Percentiles rank a stretch among this genome's conserved stretches.
phyloP scores from a whole-genome alignment of 2,329 filamentous ascomycete genomes.

The Curvularia sp. region DNA sequence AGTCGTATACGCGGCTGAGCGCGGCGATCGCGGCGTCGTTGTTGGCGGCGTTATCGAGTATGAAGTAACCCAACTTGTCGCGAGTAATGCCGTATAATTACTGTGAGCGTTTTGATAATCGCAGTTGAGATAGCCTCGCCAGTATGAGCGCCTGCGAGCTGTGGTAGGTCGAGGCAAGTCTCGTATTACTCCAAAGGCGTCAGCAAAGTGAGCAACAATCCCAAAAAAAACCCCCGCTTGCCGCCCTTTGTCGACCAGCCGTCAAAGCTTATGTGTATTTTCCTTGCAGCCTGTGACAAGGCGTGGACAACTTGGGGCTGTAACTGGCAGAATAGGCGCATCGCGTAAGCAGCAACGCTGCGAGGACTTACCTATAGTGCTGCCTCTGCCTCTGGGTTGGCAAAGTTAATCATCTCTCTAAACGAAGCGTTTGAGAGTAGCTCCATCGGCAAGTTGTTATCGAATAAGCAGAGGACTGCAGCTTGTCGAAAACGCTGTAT shows the following conservation, averaged over 20 bases:
- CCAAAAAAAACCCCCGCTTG: slow-evolving; percentile 18
- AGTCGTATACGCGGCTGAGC: slow-evolving; percentile 1
- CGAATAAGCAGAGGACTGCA: neutral
- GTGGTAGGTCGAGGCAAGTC: slow-evolving; percentile 6
- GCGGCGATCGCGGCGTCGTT: slow-evolving; percentile 9
- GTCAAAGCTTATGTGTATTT: slow-evolving; percentile 19
- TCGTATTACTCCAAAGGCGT: neutral
- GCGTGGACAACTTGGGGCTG: slow-evolving; percentile 6
- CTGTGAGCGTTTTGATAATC: neutral
- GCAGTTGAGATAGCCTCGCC: neutral
- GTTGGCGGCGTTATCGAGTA: slow-evolving; percentile 13
- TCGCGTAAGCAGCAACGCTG: slow-evolving; percentile 5
- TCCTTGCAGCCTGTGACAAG: slow-evolving; percentile 1
- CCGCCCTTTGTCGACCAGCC: slow-evolving; percentile 13
- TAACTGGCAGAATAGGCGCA: slow-evolving; percentile 4
- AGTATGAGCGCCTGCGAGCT: neutral
- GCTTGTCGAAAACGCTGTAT: neutral
- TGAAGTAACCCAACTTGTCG: slow-evolving; percentile 12
- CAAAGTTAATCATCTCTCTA: neutral
- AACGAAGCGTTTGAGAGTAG: no score
- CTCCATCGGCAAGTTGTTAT: no score
- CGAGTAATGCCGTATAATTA: slow-evolving; percentile 4
- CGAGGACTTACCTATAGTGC: slow-evolving; percentile 6
- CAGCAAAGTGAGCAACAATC: slow-evolving; percentile 15
- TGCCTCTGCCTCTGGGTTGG: slow-evolving; percentile 2